Conservation (phyloP, 2,329 filamentous ascomycete species). For the Ambrosiella cleistominuta region DNA sequence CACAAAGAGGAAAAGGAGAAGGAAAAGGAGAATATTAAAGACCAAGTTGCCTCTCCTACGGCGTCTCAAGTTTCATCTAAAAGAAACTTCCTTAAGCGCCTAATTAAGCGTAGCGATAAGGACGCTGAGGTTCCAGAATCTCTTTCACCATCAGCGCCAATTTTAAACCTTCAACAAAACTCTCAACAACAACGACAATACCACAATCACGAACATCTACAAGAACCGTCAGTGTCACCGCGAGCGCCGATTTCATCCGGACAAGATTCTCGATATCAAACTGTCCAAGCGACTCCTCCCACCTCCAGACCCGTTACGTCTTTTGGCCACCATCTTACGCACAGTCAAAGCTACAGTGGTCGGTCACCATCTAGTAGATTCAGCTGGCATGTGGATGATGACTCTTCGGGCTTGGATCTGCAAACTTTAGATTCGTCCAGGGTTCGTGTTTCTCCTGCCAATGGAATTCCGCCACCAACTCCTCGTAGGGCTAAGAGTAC, state of each 20-base stretch:
- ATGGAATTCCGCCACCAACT: neutral
- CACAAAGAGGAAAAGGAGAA: conserved; percentile 7
- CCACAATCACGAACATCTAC: neutral
- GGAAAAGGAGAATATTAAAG: neutral
- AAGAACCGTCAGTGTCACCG: conserved; percentile 1
- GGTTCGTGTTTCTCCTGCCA: conserved; percentile 20
- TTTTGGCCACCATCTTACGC: conserved; percentile 4
- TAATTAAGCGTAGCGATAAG: conserved; percentile 7
- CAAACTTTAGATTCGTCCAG: conserved; percentile 40
- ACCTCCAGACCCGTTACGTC: conserved; percentile 5
- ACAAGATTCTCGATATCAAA: conserved; percentile 4
- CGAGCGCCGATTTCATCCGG: conserved; percentile 1
- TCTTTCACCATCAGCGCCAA: neutral
- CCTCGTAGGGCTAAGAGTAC: conserved; percentile 7
- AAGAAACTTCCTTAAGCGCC: conserved; percentile 10
- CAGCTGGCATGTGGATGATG: conserved; percentile 38
- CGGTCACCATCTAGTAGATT: conserved; percentile 33
- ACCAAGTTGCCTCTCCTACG: neutral
- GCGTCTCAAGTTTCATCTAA: conserved; percentile 3
- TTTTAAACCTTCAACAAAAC: neutral
- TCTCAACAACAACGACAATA: neutral
- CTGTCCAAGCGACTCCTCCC: conserved; percentile 2
- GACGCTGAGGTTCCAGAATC: conserved; percentile 1
- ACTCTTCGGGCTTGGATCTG: conserved; percentile 39
- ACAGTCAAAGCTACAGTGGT: conserved; percentile 8